Evolutionary conservation across 768 basidiomycete genomes (phyloP).

Genomic region (Leccinum broughii): DNA sequence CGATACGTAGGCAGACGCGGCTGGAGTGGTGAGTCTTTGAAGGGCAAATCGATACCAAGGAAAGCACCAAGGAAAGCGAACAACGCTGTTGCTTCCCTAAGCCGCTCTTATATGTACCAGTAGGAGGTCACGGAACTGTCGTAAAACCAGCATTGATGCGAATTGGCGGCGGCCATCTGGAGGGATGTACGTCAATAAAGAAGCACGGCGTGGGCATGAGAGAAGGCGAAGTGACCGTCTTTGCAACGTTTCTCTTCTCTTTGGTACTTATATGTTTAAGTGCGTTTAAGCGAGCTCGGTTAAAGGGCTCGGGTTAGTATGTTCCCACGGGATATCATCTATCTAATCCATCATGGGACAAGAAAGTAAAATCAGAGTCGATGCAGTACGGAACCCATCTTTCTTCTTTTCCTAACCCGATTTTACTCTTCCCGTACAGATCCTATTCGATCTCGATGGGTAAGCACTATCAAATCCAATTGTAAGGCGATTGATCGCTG

Average conservation of each 20-base stretch:
- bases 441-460: conserved; percentile 75
- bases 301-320: too few species aligned
- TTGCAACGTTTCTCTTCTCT: too few species aligned
- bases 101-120: background rate
- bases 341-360: conserved; percentile 8
- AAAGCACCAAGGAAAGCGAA: background rate
- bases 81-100: background rate
- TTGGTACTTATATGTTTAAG: too few species aligned
- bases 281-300: too few species aligned
- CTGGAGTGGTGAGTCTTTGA: background rate
- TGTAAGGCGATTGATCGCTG: background rate
- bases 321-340: too few species aligned
- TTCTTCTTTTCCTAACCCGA: background rate
- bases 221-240: background rate
- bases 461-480: conserved; percentile 28
- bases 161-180: background rate
- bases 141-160: background rate
- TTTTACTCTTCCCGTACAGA: conserved; percentile 37
- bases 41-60: background rate
- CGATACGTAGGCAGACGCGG: background rate
- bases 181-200: background rate
- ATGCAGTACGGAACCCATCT: conserved; percentile 45
- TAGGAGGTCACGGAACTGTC: background rate
- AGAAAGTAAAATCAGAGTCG: conserved; percentile 39
- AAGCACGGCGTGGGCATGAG: background rate